phyloP scores from a whole-genome alignment of 805 yeast genomes.

The Ogataea allantospora region DNA sequence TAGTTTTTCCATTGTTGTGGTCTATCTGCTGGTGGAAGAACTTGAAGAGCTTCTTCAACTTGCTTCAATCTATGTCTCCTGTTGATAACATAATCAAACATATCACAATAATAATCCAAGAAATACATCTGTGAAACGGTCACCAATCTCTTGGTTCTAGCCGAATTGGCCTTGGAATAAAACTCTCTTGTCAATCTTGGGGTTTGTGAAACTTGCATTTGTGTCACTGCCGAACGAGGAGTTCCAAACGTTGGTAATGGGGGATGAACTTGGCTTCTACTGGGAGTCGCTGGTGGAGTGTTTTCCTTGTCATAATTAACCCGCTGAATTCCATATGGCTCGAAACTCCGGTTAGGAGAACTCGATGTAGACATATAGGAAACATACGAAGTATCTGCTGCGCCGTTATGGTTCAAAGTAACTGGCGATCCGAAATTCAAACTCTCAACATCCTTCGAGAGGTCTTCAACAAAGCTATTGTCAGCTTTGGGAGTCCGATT shows the following conservation, averaged over 20 bases:
- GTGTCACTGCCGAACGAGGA: conserved; percentile 24
- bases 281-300: conserved; percentile 35
- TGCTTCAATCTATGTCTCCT: conserved; percentile 79
- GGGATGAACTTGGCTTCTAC: conserved; percentile 20
- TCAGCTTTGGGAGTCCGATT: conserved; percentile 29
- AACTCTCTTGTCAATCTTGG: conserved; percentile 43
- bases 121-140: conserved; percentile 93
- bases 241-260: conserved; percentile 21
- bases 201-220: conserved; percentile 23
- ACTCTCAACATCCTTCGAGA: conserved; percentile 35
- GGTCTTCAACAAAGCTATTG: conserved; percentile 31
- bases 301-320: conserved; percentile 44
- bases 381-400: conserved; percentile 23
- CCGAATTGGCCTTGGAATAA: conserved; percentile 56
- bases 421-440: conserved; percentile 31
- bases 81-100: conserved; percentile 86
- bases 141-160: conserved; percentile 80
- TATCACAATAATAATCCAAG: conserved; percentile 92
- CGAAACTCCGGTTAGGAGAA: conserved; percentile 33
- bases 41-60: conserved; percentile 55
- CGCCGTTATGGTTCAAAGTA: conserved; percentile 23
- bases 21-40: conserved; percentile 36
- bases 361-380: conserved; percentile 31
- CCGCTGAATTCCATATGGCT: conserved; percentile 24
- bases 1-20: conserved; percentile 74